Conservation (phyloP, 192 early-diverging fungal species). For the Dissophora globulifera region DNA sequence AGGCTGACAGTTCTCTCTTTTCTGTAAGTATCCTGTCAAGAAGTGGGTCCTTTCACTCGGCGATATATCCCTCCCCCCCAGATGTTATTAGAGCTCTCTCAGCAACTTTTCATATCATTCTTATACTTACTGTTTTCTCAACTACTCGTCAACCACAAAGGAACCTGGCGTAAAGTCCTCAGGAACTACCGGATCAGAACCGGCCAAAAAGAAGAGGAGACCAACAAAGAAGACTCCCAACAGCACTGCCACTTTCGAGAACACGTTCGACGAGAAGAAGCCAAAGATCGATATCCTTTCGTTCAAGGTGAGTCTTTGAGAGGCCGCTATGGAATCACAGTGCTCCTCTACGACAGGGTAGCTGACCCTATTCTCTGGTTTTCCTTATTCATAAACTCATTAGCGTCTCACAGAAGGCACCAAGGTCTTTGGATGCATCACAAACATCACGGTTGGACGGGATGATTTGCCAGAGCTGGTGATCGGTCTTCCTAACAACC, state of each 20-base stretch:
- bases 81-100: too few relatives aligned
- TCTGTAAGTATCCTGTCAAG: constrained; percentile 33
- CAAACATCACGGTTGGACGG: constrained; percentile 72
- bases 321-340: too few relatives aligned
- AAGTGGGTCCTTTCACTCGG: not conserved
- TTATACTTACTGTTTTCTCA: not conserved
- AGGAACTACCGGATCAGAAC: constrained; percentile 52
- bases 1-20: constrained; percentile 79
- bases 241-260: constrained; percentile 36
- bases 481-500: constrained; percentile 86
- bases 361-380: too few relatives aligned
- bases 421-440: constrained; percentile 79
- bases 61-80: too few relatives aligned
- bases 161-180: constrained; percentile 44
- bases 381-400: not conserved
- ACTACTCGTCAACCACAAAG: too few relatives aligned
- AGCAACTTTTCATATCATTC: too few relatives aligned
- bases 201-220: constrained; percentile 68
- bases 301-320: constrained; percentile 71
- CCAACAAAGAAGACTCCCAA: constrained; percentile 58
- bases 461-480: constrained; percentile 72
- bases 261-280: constrained; percentile 42
- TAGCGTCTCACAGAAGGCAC: constrained; percentile 80
- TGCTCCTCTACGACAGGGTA: too few relatives aligned
- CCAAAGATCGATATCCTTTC: constrained; percentile 59